Conservation (phyloP, 2,329 filamentous ascomycete species). For the Botrytis porri region DNA sequence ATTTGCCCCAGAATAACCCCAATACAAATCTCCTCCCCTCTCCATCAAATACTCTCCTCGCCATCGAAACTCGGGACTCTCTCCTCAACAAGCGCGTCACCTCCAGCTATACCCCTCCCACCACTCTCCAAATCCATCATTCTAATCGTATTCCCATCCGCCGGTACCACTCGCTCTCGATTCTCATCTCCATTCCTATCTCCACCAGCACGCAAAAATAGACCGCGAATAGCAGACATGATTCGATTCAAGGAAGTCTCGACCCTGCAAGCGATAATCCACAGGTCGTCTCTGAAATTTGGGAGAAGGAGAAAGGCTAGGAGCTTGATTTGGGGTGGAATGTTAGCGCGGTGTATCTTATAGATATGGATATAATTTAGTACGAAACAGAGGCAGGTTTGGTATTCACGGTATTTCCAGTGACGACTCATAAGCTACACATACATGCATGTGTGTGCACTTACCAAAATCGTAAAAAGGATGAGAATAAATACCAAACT, state of each 20-base stretch:
- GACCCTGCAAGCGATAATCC: background rate
- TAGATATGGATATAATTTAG: too few relatives aligned
- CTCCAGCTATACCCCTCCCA: background rate
- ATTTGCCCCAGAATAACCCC: fast-evolving
- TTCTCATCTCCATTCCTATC: background rate
- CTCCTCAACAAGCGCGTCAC: background rate
- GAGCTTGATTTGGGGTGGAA: background rate
- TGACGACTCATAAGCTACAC: too few relatives aligned
- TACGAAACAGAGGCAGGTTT: fast-evolving
- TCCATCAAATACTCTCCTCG: background rate
- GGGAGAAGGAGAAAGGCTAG: background rate
- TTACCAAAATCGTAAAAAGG: background rate
- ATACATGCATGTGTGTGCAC: too few relatives aligned
- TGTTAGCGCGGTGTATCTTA: background rate
- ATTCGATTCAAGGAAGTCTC: background rate
- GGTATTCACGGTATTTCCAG: too few relatives aligned
- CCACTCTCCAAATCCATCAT: background rate
- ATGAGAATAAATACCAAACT: background rate
- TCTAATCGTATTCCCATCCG: background rate
- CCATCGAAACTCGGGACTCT: background rate
- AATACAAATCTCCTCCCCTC: background rate
- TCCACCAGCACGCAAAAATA: background rate
- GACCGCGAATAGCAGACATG: background rate
- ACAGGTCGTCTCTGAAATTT: background rate
- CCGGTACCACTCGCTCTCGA: background rate